These are phyloP conservation scores for Teratosphaeria nubilosa DNA, from an alignment of 2,329 filamentous ascomycete species.

Conservation along the genomic window DNA sequence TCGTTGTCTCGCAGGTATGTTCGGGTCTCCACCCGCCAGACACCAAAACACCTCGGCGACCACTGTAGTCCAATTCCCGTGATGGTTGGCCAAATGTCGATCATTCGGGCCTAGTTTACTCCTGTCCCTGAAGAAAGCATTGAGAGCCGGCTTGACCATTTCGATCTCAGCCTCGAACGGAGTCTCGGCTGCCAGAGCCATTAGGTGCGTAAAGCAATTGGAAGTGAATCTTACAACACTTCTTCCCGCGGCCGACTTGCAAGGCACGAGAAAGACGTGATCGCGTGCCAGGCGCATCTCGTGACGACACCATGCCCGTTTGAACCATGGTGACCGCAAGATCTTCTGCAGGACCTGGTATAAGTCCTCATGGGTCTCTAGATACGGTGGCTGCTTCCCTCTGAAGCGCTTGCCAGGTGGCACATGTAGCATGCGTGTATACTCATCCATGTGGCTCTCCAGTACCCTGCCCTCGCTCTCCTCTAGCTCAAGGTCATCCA, in stretches of 20 bases:
- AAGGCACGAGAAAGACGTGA: slow-evolving; percentile 33
- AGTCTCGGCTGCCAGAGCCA: slow-evolving; percentile 27
- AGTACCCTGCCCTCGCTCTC: slow-evolving; percentile 28
- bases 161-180: slow-evolving; percentile 23
- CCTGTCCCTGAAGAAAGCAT: slow-evolving; percentile 26
- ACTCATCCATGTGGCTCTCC: slow-evolving; percentile 30
- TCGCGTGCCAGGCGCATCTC: slow-evolving; percentile 33
- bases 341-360: slow-evolving; percentile 27
- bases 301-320: slow-evolving; percentile 35
- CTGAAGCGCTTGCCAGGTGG: slow-evolving; percentile 22
- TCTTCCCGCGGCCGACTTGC: slow-evolving; percentile 14
- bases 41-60: slow-evolving; percentile 31
- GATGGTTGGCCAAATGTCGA: slow-evolving; percentile 15
- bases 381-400: slow-evolving; percentile 22
- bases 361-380: slow-evolving; percentile 22
- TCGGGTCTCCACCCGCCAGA: slow-evolving; percentile 34
- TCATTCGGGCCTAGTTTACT: slow-evolving; percentile 17
- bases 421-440: slow-evolving; percentile 21
- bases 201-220: slow-evolving; percentile 31
- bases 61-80: slow-evolving; percentile 26
- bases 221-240: slow-evolving; percentile 31
- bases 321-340: slow-evolving; percentile 33
- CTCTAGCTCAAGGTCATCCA: slow-evolving; percentile 32
- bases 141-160: slow-evolving; percentile 22
- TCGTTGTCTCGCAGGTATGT: slow-evolving; percentile 29